Evolutionary conservation across 2,329 filamentous ascomycete species (phyloP).

Genomic region (Cercospora sesami): DNA sequence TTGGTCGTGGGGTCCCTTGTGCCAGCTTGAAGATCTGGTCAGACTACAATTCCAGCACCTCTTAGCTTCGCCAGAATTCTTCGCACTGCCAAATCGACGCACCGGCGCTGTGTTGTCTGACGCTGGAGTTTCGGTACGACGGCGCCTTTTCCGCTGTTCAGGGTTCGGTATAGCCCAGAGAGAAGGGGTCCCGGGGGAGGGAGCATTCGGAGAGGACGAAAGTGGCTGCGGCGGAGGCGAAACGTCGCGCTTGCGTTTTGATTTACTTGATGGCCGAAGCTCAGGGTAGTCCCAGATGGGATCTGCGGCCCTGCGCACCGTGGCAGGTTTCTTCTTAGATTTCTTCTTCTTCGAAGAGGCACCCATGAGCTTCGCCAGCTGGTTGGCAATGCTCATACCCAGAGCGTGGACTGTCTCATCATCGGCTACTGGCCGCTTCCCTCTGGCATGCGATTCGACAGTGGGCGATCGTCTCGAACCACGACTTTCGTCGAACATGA

Average conservation of each 20-base stretch:
- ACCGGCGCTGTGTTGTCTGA: not conserved
- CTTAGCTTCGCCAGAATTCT: conserved; percentile 13
- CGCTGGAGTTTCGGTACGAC: conserved; percentile 1
- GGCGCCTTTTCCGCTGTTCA: conserved; percentile 9
- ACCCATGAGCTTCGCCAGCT: conserved; percentile 38
- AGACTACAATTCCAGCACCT: conserved; percentile 35
- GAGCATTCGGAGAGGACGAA: conserved; percentile 17
- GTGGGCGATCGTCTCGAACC: conserved; percentile 2
- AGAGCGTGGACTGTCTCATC: conserved; percentile 37
- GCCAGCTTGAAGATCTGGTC: conserved; percentile 30
- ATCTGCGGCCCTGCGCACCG: conserved; percentile 23
- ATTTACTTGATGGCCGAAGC: conserved; percentile 15
- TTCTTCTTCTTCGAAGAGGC: conserved; percentile 21
- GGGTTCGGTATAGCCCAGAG: conserved; percentile 26
- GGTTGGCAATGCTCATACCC: conserved; percentile 39
- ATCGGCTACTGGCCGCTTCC: conserved; percentile 24
- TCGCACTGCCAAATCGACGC: conserved; percentile 13
- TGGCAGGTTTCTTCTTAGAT: conserved; percentile 11
- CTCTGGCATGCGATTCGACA: not conserved
- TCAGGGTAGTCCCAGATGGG: conserved; percentile 34
- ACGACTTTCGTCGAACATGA: not conserved
- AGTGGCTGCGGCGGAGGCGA: conserved; percentile 17
- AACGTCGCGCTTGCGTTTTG: conserved; percentile 19
- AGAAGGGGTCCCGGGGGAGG: conserved; percentile 22
- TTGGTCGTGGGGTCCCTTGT: conserved; percentile 33